A percentile compares a stretch with the other conserved stretches of the same genome.
These are phyloP conservation scores for Lomentospora prolificans DNA, from an alignment of 2,329 filamentous ascomycete species.

Conservation along the genomic window DNA sequence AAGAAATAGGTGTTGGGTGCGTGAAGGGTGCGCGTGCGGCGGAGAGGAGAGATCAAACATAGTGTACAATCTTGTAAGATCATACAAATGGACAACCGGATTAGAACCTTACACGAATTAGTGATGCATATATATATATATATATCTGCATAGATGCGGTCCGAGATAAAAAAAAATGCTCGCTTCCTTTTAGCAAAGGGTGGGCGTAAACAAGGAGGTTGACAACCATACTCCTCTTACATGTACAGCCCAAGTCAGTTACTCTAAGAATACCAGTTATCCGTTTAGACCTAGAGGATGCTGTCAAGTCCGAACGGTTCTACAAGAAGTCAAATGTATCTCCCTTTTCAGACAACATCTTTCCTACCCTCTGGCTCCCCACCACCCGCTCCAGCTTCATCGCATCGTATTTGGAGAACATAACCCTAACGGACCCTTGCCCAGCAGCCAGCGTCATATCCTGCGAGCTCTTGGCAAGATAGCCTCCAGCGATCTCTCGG, in stretches of 20 bases:
- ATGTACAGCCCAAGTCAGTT: too few relatives aligned
- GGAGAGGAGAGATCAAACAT: not conserved
- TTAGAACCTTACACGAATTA: not conserved
- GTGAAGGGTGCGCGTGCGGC: not conserved
- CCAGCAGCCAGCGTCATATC: conserved; percentile 45
- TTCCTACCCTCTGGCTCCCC: conserved; percentile 67
- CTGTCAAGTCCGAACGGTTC: conserved; percentile 10
- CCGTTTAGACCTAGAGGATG: too few relatives aligned
- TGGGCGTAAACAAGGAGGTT: too few relatives aligned
- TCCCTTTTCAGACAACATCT: conserved; percentile 72
- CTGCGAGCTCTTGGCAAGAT: conserved; percentile 49
- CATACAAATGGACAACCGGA: not conserved
- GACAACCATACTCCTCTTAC: too few relatives aligned
- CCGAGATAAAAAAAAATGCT: too few relatives aligned
- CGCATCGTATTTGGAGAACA: conserved; percentile 86
- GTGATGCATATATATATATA: too few relatives aligned
- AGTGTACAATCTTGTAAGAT: conserved; percentile 1
- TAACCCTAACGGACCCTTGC: conserved; percentile 46
- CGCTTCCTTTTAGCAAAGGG: too few relatives aligned
- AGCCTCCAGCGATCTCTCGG: conserved; percentile 62
- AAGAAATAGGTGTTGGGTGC: conserved; percentile 5
- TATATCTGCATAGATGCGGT: too few relatives aligned
- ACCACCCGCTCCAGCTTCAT: conserved; percentile 83
- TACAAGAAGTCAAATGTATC: conserved; percentile 96
- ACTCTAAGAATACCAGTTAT: too few relatives aligned